phyloP scores from a whole-genome alignment of 257 asterid genomes.

The Oldenlandia corymbosa region DNA sequence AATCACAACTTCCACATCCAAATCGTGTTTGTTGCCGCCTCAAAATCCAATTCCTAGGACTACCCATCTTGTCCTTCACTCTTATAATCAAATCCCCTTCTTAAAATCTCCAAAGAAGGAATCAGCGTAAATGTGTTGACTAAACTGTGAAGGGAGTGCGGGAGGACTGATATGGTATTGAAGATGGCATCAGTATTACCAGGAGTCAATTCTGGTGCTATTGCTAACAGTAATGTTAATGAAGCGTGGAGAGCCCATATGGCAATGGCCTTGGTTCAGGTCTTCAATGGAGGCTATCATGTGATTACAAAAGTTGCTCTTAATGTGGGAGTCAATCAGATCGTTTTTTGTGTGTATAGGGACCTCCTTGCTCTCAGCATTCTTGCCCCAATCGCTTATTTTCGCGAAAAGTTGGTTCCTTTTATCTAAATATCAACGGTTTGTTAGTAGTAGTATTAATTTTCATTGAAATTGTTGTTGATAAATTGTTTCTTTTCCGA shows the following conservation, averaged over 20 bases:
- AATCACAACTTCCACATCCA: not conserved
- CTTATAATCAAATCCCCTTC: slow-evolving; percentile 6
- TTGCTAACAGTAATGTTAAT: slow-evolving; percentile 17
- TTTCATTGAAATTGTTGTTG: not conserved
- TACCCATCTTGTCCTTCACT: not conserved
- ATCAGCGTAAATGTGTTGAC: not conserved
- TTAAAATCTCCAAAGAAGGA: not conserved
- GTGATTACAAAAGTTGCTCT: slow-evolving; percentile 93
- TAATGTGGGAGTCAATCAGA: slow-evolving; percentile 83
- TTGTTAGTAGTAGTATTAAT: not conserved
- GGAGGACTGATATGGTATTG: slow-evolving; percentile 19
- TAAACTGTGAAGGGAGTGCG: not conserved
- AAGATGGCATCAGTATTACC: slow-evolving; percentile 35
- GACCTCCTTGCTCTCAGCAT: slow-evolving; percentile 80
- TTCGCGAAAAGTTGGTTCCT: slow-evolving; percentile 69
- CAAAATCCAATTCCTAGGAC: slow-evolving; percentile 4
- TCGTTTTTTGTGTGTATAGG: slow-evolving; percentile 75
- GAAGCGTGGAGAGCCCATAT: slow-evolving; percentile 68
- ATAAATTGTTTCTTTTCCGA: not conserved
- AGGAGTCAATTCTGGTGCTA: slow-evolving; percentile 15
- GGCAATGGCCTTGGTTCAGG: slow-evolving; percentile 84
- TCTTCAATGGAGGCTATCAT: slow-evolving; percentile 74
- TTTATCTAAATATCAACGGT: not conserved
- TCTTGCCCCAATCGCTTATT: slow-evolving; percentile 84
- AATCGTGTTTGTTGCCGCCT: slow-evolving; percentile 5